Evolutionary conservation across 305 asterid species (phyloP), one percentile per base, ranked within the genome.

Genomic region (Fraxinus baroniana): DNA sequence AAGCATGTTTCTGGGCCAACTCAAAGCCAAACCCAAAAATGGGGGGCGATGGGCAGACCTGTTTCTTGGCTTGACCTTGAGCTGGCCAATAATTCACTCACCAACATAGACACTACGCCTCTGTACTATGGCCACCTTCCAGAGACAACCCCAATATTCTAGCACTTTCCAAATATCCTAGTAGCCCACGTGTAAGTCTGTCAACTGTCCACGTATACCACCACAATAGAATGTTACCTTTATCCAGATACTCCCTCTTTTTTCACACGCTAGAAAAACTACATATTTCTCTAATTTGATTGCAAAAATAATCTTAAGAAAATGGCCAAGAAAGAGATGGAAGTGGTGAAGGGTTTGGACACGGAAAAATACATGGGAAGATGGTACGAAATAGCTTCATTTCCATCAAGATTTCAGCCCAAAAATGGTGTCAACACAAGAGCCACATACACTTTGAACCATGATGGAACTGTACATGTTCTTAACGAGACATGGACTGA

Each of bases 361-460:
- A 0, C 88, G 0, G 88, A 85, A 82, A 88, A 78, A 74, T 91
- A 91, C 84, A 91, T 91, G 93, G 95, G 93, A 0, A 87, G 90
- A 22, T 91, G 95, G 93, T 91, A 90, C 39, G 95, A 91, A 79
- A 84, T 91, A 6, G 95, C 92, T 8, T 90, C 95, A 32, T 89
- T 91, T 33, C 95, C 91, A 3, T 86, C 90, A 0, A 7, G 79
- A 1, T 86, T 86, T 84, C 91, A 90, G 86, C 95, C 95, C 44
- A 91, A 81, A 60, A 85, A 20, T 49, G 90, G 92, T 0, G 84
- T 4, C 13, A 90, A 91, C 81, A 91, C 95, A 0, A 84, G 95
- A 84, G 93, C 95, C 1, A 91, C 92, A 1, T 91, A 91, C 84
- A 87, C 82, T 13, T 86, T 91, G 30, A 89, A 88, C 4, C 18